Percentiles rank a stretch among this genome's conserved stretches.
phyloP scores from a whole-genome alignment of 2,329 filamentous ascomycete species.

The Cordyceps fumosorosea region DNA sequence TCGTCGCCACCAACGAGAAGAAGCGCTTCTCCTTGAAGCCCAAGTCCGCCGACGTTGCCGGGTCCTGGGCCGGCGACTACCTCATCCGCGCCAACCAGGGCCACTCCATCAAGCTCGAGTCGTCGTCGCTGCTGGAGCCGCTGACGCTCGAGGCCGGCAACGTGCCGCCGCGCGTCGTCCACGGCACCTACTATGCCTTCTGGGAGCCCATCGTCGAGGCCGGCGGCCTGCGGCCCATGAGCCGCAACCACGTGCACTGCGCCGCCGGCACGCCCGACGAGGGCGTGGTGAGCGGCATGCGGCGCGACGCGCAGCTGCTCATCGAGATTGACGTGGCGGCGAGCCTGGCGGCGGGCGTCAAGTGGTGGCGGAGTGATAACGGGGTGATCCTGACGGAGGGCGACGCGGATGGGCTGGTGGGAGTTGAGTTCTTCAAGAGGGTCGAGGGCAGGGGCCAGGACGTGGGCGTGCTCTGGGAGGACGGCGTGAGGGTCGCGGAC shows the following conservation, averaged over 20 bases:
- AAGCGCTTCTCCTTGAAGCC: slow-evolving; percentile 76
- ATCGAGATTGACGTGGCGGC: slow-evolving; percentile 67
- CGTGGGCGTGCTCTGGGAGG: slow-evolving; percentile 61
- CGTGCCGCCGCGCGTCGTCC: slow-evolving; percentile 64
- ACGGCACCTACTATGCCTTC: slow-evolving; percentile 81
- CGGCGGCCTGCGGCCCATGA: slow-evolving; percentile 77
- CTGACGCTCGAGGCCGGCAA: slow-evolving; percentile 53
- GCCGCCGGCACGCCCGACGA: slow-evolving; percentile 61
- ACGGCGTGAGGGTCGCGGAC: slow-evolving; percentile 60
- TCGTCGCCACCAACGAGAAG: slow-evolving; percentile 76
- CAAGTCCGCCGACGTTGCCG: slow-evolving; percentile 9
- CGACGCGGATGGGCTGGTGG: slow-evolving; percentile 54
- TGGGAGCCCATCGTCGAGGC: slow-evolving; percentile 69
- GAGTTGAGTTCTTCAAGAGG: slow-evolving; percentile 61
- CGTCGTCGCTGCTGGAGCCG: slow-evolving; percentile 62
- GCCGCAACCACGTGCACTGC: slow-evolving; percentile 84
- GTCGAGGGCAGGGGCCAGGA: slow-evolving; percentile 57
- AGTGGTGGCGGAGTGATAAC: slow-evolving; percentile 77
- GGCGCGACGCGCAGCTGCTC: slow-evolving; percentile 67
- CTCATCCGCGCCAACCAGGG: slow-evolving; percentile 95
- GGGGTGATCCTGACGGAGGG: slow-evolving; percentile 64
- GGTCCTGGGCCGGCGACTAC: slow-evolving; percentile 53
- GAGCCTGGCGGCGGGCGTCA: slow-evolving; percentile 56
- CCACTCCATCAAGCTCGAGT: slow-evolving; percentile 72
- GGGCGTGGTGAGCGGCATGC: slow-evolving; percentile 71